These are phyloP conservation scores for Mucor mucedo DNA, from an alignment of 371 early-diverging fungal genomes.

Conservation along the genomic window DNA sequence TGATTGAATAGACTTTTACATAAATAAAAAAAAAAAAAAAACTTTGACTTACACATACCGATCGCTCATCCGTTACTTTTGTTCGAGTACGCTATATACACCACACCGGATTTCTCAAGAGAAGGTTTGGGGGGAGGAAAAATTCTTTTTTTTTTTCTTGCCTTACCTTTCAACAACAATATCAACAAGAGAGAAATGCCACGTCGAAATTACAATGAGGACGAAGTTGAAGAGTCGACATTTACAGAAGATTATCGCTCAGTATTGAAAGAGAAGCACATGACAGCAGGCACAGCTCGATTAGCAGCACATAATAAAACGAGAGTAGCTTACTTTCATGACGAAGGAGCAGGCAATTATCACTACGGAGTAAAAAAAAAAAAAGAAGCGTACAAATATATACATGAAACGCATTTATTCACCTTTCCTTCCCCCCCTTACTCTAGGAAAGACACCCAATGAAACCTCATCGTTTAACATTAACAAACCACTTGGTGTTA, in stretches of 20 bases:
- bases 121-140: neutral
- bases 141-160: slow-evolving; percentile 4
- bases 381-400: neutral
- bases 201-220: slow-evolving; percentile 34
- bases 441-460: slow-evolving; percentile 88
- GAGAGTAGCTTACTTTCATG: slow-evolving; percentile 86
- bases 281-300: slow-evolving; percentile 33
- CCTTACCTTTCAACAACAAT: neutral
- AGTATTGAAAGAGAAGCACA: slow-evolving; percentile 42
- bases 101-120: neutral
- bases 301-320: slow-evolving; percentile 59
- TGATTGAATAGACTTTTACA: too few relatives aligned
- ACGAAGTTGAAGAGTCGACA: slow-evolving; percentile 42
- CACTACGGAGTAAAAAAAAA: slow-evolving; percentile 80
- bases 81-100: slow-evolving; percentile 6
- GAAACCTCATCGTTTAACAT: slow-evolving; percentile 94
- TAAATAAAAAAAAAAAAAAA: too few relatives aligned
- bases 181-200: slow-evolving; percentile 30
- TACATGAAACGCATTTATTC: neutral
- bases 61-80: too few relatives aligned
- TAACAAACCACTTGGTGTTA: slow-evolving; percentile 91
- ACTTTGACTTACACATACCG: too few relatives aligned
- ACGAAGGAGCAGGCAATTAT: slow-evolving; percentile 86
- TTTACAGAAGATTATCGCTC: slow-evolving; percentile 48
- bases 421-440: slow-evolving; percentile 1